Evolutionary conservation across 148 eudicot species (phyloP).

Genomic region (Linanthus parryae): DNA sequence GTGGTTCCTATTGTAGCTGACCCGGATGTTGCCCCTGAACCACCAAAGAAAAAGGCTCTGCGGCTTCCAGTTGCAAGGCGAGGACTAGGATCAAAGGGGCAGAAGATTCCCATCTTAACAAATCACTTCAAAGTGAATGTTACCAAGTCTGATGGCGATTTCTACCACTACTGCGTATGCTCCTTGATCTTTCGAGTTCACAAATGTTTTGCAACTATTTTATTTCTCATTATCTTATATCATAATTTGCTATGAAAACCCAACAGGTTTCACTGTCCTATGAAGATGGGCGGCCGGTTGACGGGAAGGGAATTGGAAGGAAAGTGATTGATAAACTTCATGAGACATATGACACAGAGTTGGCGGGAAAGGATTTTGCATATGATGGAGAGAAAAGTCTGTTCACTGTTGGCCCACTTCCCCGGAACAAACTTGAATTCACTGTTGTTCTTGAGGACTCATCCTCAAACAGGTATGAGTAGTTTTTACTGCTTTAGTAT

Average conservation of each 20-base stretch:
- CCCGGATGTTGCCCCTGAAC: slow-evolving; percentile 17
- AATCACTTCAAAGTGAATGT: slow-evolving; percentile 89
- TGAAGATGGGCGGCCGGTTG: slow-evolving; percentile 90
- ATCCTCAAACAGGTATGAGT: slow-evolving; percentile 62
- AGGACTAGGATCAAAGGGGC: slow-evolving; percentile 65
- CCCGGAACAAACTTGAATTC: slow-evolving; percentile 76
- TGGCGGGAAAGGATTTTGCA: slow-evolving; percentile 80
- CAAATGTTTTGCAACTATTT: neutral
- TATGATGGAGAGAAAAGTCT: slow-evolving; percentile 95
- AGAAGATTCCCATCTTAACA: slow-evolving; percentile 52
- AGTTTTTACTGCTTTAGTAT: too few relatives aligned
- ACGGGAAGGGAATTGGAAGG: slow-evolving; percentile 79
- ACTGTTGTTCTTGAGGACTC: slow-evolving; percentile 77
- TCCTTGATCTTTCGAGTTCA: neutral
- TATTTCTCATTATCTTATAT: neutral
- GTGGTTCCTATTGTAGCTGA: slow-evolving; percentile 19
- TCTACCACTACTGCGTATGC: slow-evolving; percentile 87
- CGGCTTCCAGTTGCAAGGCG: slow-evolving; percentile 68
- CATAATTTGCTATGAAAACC: neutral
- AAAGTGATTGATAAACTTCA: slow-evolving; percentile 70
- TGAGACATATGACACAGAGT: slow-evolving; percentile 69
- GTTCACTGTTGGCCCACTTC: slow-evolving; percentile 91
- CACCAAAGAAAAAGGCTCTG: slow-evolving; percentile 39
- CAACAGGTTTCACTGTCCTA: slow-evolving; percentile 71
- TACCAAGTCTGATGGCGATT: slow-evolving; percentile 57